A percentile compares a stretch with the other conserved stretches of the same genome.
Evolutionary conservation across 2,329 filamentous ascomycete genomes (phyloP).

Genomic region (Aureobasidium uvarum): DNA sequence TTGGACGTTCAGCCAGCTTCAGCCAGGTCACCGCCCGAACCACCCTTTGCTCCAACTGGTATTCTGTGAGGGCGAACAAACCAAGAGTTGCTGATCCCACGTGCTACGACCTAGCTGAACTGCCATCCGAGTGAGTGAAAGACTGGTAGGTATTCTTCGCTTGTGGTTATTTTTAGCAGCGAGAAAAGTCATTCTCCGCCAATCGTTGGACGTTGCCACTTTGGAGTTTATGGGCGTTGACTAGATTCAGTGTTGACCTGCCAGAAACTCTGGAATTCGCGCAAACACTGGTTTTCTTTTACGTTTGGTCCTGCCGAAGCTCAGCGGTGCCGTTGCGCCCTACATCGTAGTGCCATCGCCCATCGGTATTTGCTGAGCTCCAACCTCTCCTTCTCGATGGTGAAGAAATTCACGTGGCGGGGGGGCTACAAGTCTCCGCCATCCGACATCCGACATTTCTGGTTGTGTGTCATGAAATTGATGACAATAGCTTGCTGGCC

Average conservation of each 20-base stretch:
- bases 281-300: slow-evolving; percentile 11
- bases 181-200: slow-evolving; percentile 10
- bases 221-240: slow-evolving; percentile 15
- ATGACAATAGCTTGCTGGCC: slow-evolving; percentile 3
- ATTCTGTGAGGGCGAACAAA: background rate
- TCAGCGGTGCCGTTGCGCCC: slow-evolving; percentile 14
- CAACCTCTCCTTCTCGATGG: background rate
- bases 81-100: slow-evolving; percentile 23
- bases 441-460: slow-evolving; percentile 20
- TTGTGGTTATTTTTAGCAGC: slow-evolving; percentile 24
- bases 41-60: background rate
- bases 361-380: slow-evolving; percentile 6
- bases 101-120: slow-evolving; percentile 15
- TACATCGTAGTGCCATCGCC: slow-evolving; percentile 11
- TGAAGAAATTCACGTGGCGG: slow-evolving; percentile 14
- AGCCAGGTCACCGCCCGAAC: background rate
- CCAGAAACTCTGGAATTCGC: slow-evolving; percentile 16
- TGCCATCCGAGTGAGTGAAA: slow-evolving; percentile 12
- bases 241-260: background rate
- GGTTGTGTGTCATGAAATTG: slow-evolving; percentile 6
- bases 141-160: slow-evolving; percentile 12
- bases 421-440: slow-evolving; percentile 3
- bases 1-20: background rate
- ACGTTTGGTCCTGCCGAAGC: background rate
- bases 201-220: slow-evolving; percentile 21